A percentile compares a stretch with the other conserved stretches of the same genome.
Conservation (phyloP, 2,329 filamentous ascomycete species). For the Myriosclerotinia scirpicola region DNA sequence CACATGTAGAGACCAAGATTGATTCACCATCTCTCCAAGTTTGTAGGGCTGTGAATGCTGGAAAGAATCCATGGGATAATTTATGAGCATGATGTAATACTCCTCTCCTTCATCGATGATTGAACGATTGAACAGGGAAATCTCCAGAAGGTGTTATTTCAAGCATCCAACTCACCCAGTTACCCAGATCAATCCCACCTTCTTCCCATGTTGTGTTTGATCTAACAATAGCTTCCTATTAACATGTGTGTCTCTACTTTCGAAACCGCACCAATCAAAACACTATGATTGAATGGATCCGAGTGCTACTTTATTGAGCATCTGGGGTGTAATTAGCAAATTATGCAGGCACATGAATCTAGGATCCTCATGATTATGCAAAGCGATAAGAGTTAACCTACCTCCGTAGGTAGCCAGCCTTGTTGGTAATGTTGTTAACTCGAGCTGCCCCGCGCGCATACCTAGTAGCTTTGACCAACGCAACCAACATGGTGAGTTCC, state of each 20-base stretch:
- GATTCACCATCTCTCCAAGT: background rate
- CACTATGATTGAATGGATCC: background rate
- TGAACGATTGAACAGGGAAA: background rate
- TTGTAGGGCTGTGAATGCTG: background rate
- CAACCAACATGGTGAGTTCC: background rate
- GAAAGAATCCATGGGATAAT: background rate
- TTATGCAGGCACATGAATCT: constrained; percentile 19
- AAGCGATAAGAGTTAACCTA: constrained; percentile 15
- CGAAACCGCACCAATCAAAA: background rate
- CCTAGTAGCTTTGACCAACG: background rate
- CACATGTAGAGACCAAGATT: background rate
- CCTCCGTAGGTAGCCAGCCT: too few relatives aligned
- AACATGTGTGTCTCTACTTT: background rate
- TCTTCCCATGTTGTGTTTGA: background rate
- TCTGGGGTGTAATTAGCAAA: background rate
- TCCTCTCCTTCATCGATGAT: background rate
- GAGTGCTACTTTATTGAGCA: background rate
- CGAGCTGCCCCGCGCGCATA: background rate
- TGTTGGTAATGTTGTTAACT: background rate
- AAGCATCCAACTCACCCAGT: too few relatives aligned
- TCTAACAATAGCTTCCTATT: background rate
- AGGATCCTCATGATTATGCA: constrained; percentile 14
- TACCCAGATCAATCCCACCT: background rate
- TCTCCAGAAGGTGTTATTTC: background rate
- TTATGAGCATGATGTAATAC: constrained; percentile 4